Base-by-base conservation (phyloP, 1,139 yeast genomes). In the Pichia sp. region DNA sequence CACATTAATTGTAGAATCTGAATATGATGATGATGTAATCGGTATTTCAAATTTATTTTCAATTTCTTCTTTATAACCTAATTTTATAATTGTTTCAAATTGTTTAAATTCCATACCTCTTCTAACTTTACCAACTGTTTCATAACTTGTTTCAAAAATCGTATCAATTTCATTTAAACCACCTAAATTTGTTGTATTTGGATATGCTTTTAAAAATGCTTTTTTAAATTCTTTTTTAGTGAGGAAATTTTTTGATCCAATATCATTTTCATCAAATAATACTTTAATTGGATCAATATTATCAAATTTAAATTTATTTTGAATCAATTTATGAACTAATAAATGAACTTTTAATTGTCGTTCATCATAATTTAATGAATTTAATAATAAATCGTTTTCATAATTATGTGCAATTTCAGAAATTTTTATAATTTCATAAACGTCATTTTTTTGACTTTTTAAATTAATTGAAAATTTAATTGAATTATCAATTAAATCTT, bases 201-300 rank as follows among this genome's bases (percentile, higher is more conserved):
- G 61, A 40, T 58, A 58, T 39, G 74, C 59, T 28, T 11, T 32
- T 71, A 9, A 90, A 86, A 56, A 89, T 85, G 63, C 64, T 26
- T 64, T 64, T 55, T 82, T 80, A 60, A 32, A 76, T n/a, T n/a
- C n/a, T n/a, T n/a, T n/a, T n/a, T n/a, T n/a, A n/a, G n/a, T 11
- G 22, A 71, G 9, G 90, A 86, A 56, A 3, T 74, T 78, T 2
- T 43, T 47, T 43, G 60, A 63, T 38, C 51, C 49, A 30, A 48
- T 50, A 3, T 56, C 53, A 39, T 62, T 62, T 20, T 49, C 49
- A 3, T 56, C 53, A 39, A 62, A 63, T 20, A 62, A 29, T 11
- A 43, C 41, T 32, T 44, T 27, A 40, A 47, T 35, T 26, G 50
- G 43, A 41, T 50, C 45, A 35, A 46, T 25, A 16, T 42, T 42